Conservation (phyloP, 2,329 filamentous ascomycete species). For the Venturia effusa region DNA sequence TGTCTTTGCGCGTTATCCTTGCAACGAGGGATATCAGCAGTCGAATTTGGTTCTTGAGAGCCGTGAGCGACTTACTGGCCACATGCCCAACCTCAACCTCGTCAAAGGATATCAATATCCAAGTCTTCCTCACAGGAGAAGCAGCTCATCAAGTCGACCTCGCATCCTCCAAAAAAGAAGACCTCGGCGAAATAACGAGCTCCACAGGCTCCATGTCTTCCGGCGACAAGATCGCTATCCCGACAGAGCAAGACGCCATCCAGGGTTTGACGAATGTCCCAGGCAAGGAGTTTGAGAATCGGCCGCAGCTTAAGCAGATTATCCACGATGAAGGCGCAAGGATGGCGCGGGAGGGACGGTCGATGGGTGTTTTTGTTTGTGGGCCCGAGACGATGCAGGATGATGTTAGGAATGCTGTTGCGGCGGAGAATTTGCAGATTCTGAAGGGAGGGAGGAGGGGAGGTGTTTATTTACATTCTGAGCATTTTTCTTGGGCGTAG, state of each 20-base stretch:
- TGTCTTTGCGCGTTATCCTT: conserved; percentile 22
- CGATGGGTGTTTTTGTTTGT: conserved; percentile 30
- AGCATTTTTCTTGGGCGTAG: conserved; percentile 36
- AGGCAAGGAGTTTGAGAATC: conserved; percentile 17
- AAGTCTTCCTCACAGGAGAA: conserved; percentile 21
- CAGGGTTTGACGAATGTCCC: conserved; percentile 13
- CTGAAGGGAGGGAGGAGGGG: conserved; percentile 20
- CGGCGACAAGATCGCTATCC: conserved; percentile 16
- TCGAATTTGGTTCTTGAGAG: conserved; percentile 25
- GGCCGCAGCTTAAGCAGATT: conserved; percentile 25
- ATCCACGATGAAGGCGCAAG: conserved; percentile 18
- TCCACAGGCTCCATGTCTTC: conserved; percentile 17
- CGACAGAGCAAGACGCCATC: background rate
- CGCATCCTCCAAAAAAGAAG: background rate
- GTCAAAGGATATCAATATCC: conserved; percentile 15
- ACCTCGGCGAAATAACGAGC: background rate
- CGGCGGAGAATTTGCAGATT: conserved; percentile 29
- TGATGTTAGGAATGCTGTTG: conserved; percentile 38
- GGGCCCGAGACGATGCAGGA: conserved; percentile 36
- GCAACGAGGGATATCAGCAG: conserved; percentile 26
- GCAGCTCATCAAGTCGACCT: conserved; percentile 11
- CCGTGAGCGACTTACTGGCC: conserved; percentile 20
- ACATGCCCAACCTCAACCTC: conserved; percentile 14
- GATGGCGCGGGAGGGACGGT: conserved; percentile 15
- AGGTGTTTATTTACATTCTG: conserved; percentile 36